Evolutionary conservation across 2,329 filamentous ascomycete species (phyloP), one percentile per base, ranked within the genome.

Genomic region (Aureobasidium sp.): DNA sequence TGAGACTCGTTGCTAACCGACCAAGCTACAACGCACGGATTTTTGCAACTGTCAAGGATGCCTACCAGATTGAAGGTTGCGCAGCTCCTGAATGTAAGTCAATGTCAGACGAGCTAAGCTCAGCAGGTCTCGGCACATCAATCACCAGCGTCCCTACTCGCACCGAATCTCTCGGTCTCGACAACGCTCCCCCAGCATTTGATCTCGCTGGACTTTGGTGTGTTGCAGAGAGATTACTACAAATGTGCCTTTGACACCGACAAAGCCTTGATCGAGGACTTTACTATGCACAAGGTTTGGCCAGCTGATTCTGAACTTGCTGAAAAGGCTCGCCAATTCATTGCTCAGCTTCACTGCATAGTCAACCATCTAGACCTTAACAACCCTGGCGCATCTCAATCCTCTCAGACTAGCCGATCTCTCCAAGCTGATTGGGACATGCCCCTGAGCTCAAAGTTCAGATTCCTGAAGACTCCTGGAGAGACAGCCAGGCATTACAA

Each of bases 361-460:
- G 31, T 48, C n/a, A 48, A 37, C 27, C 42, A 48, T 15, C 70
- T 70, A 0, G 74, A 75, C 64, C 70, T 75, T 3, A 66, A 71
- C 27, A 73, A 73, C 37, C 62, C 62, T 8, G 71, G 71, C 39
- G 67, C 71, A 0, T 53, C 69, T 14, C 70, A 69, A 1, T 71
- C 71, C 61, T 66, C 66, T 57, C 66, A 67, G 29, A 65, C 68
- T 1, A 64, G 62, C 25, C 66, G 66, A 8, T 64, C 66, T 15
- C 56, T 65, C 25, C 70, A 73, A 48, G 71, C 70, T 1, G 64
- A 70, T 39, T 75, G 73, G 73, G 70, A 72, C 41, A 64, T 68
- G 15, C 65, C 68, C 20, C 70, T 68, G 62, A 75, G 74, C 47
- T 65, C 68, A 8, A 76, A 76, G 61, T 76, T 76, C 56, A 64